phyloP scores from a whole-genome alignment of 495 filamentous ascomycete species.

The Hypoxylon crocopeplum region DNA sequence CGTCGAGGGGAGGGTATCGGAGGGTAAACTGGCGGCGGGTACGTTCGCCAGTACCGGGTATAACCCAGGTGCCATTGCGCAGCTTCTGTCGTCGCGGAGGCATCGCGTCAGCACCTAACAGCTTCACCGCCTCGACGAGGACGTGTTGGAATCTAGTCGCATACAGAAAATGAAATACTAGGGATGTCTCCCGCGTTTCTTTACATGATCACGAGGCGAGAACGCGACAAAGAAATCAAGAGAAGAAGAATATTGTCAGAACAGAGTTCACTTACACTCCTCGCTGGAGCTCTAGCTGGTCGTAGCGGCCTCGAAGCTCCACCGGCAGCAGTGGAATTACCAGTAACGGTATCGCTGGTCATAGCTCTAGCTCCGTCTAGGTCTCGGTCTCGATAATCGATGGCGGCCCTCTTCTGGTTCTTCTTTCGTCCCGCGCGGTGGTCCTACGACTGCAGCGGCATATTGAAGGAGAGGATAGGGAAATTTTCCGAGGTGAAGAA shows the following conservation, averaged over 20 bases:
- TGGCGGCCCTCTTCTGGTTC: constrained; percentile 20
- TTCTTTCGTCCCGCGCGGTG: constrained; percentile 28
- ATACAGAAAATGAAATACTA: too few species aligned
- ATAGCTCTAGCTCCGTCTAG: constrained; percentile 28
- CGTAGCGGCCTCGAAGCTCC: constrained; percentile 30
- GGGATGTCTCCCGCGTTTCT: too few species aligned
- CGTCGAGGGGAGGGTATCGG: constrained; percentile 44
- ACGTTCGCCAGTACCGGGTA: constrained; percentile 67
- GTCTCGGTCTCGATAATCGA: neutral
- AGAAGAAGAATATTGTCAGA: too few species aligned
- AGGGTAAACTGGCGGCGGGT: constrained; percentile 64
- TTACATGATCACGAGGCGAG: neutral
- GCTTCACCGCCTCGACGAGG: constrained; percentile 7
- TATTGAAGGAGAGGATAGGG: constrained; percentile 4
- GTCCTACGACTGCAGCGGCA: constrained; percentile 27
- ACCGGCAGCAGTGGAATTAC: constrained; percentile 17
- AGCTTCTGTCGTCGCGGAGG: constrained; percentile 54
- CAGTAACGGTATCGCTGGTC: constrained; percentile 27
- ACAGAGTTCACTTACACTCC: constrained; percentile 25
- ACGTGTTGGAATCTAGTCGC: neutral
- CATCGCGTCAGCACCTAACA: constrained; percentile 37
- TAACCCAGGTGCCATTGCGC: constrained; percentile 66
- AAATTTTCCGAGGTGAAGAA: constrained; percentile 10
- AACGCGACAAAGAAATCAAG: neutral
- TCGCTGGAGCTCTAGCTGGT: constrained; percentile 23